Evolutionary conservation across 2,329 filamentous ascomycete genomes (phyloP), one percentile per base, ranked within the genome.

Genomic region (Neonectria hederae): DNA sequence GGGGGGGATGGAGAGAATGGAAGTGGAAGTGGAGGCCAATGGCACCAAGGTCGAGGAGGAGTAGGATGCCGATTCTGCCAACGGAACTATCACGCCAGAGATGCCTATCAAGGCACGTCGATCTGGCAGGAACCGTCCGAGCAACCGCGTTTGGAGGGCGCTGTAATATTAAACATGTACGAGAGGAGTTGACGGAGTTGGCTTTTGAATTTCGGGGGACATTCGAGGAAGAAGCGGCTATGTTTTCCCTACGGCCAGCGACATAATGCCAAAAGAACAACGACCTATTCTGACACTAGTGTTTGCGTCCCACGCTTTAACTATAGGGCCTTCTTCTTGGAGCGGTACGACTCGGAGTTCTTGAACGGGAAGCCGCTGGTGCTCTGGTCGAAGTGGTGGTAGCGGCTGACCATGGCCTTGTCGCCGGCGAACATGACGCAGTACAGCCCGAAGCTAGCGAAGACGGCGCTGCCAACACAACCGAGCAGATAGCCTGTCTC

Each of bases 401-500:
- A 76, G 59, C 73, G 75, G 68, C 78, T 80, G 24, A 72, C 73
- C 69, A 78, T 78, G 59, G 78, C 76, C 65, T 73, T 75, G 69
- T 80, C 77, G 11, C 77, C 77, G 1, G 76, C 78, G 65, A 80
- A 80, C 75, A 80, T 72, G 62, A 78, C 70, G 59, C 76, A 74
- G 69, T 75, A 69, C 43, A 75, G 42, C 58, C 75, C 92, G 48
- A 91, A 80, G 2, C 83, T 82, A 2, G 87, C 88, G 63, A 94
- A 79, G 38, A 80, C 70, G 8, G 83, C 82, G 68, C 84, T 89
- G 21, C 84, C 87, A 2, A 85, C 71, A 67, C 87, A 84, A 0
- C 88, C 91, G 5, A 92, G 75, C 1, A 85, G 78, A 74, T 90
- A 92, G 0, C 84, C 86, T 11, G 85, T 81, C 72, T 88, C 84